Conservation (phyloP, 345 rosid genomes). For the Rhodamnia rubescens region DNA sequence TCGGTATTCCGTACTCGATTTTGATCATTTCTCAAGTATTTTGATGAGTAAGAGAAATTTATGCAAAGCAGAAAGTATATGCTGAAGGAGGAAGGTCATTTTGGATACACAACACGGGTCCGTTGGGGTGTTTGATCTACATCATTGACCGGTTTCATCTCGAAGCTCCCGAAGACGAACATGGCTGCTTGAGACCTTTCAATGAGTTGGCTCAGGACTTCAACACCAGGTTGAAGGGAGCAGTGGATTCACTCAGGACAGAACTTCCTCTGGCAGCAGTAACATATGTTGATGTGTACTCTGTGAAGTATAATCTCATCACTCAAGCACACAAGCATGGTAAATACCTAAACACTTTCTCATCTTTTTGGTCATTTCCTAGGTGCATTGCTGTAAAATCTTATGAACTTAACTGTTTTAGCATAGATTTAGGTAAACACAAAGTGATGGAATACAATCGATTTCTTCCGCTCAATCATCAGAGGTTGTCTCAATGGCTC, state of each 20-base stretch:
- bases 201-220: slow-evolving; percentile 51
- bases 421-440: neutral
- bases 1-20: neutral
- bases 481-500: neutral
- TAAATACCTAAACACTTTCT: neutral
- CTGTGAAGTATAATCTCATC: slow-evolving; percentile 44
- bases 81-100: slow-evolving; percentile 60
- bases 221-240: slow-evolving; percentile 29
- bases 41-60: neutral
- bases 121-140: slow-evolving; percentile 68
- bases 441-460: neutral
- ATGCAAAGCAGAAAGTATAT: slow-evolving; percentile 29
- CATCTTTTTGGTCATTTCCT: neutral
- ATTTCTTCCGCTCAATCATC: neutral
- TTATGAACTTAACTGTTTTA: neutral
- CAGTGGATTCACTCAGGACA: slow-evolving; percentile 31
- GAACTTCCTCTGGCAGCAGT: slow-evolving; percentile 45
- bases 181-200: slow-evolving; percentile 54
- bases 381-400: neutral
- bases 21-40: neutral
- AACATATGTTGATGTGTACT: slow-evolving; percentile 60
- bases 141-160: slow-evolving; percentile 35
- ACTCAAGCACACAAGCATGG: slow-evolving; percentile 42
- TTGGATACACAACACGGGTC: slow-evolving; percentile 80
- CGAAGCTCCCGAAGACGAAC: slow-evolving; percentile 26